Evolutionary conservation across 176 grass and related monocot species (phyloP).

Genomic region (Bonia amplexicaulis): DNA sequence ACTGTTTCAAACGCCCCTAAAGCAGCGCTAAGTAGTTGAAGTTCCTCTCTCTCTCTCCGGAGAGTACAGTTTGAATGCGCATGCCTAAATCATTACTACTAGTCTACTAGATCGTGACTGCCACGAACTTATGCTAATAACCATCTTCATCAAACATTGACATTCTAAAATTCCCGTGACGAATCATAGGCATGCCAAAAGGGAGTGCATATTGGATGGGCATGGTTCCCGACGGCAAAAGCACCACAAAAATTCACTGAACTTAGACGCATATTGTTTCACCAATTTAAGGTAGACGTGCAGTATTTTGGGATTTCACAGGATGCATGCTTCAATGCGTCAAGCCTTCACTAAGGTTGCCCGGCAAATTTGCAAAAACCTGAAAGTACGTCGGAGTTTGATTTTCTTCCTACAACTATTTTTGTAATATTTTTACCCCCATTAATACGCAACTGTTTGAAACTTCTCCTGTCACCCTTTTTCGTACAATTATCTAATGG

Average conservation of each 20-base stretch:
- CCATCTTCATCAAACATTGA: background rate
- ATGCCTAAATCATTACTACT: background rate
- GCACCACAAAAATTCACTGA: background rate
- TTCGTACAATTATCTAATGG: no score
- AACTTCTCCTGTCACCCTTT: no score
- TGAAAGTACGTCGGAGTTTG: no score
- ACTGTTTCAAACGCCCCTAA: no score
- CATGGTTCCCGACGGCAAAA: background rate
- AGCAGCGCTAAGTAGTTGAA: background rate
- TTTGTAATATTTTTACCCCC: no score
- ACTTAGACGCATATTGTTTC: background rate
- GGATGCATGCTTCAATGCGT: background rate
- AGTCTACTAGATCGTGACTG: background rate
- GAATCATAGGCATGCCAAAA: background rate
- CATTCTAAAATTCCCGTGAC: background rate
- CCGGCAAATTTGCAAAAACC: background rate
- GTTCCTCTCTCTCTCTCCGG: background rate
- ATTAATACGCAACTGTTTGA: no score
- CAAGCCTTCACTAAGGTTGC: background rate
- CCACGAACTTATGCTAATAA: background rate
- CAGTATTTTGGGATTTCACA: background rate
- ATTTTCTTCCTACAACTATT: no score
- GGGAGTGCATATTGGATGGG: background rate
- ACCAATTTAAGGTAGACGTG: background rate
- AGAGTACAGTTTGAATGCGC: background rate